A percentile compares a stretch with the other conserved stretches of the same genome.
phyloP scores from a whole-genome alignment of 768 basidiomycete genomes.

The Pleurotus salmoneostramineus region DNA sequence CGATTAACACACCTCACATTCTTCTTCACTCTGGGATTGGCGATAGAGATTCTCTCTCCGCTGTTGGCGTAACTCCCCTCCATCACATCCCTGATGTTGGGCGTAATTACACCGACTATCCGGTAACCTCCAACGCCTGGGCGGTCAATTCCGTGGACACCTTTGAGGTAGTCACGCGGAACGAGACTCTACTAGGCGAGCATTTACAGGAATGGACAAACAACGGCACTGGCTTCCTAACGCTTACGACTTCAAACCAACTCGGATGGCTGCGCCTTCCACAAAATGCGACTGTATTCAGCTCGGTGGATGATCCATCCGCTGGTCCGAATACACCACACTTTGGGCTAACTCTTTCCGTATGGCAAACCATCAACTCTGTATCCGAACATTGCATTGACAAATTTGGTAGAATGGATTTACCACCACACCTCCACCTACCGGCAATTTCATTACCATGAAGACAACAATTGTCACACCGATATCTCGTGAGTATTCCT shows the following conservation, averaged over 20 bases:
- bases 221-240: constrained; percentile 16
- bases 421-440: constrained; percentile 3
- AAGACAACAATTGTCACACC: constrained; percentile 19
- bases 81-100: constrained; percentile 19
- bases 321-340: constrained; percentile 31
- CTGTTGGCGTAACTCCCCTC: constrained; percentile 12
- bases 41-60: constrained; percentile 1
- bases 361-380: constrained; percentile 12
- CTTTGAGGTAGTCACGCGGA: constrained; percentile 9
- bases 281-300: constrained; percentile 22
- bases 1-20: constrained; percentile 21
- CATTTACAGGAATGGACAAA: constrained; percentile 14
- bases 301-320: constrained; percentile 26
- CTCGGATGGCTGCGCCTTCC: constrained; percentile 20
- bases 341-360: constrained; percentile 27
- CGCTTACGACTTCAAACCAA: constrained; percentile 8
- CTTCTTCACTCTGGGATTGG: constrained; percentile 24
- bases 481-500: constrained; percentile 15
- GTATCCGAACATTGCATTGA: background rate
- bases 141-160: constrained; percentile 14
- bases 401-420: constrained; percentile 10
- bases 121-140: constrained; percentile 2
- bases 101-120: constrained; percentile 22
- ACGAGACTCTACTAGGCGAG: constrained; percentile 11
- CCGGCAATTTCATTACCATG: constrained; percentile 14